These are phyloP conservation scores for Ascochyta fabae DNA, from an alignment of 2,329 filamentous ascomycete genomes.

Conservation along the genomic window DNA sequence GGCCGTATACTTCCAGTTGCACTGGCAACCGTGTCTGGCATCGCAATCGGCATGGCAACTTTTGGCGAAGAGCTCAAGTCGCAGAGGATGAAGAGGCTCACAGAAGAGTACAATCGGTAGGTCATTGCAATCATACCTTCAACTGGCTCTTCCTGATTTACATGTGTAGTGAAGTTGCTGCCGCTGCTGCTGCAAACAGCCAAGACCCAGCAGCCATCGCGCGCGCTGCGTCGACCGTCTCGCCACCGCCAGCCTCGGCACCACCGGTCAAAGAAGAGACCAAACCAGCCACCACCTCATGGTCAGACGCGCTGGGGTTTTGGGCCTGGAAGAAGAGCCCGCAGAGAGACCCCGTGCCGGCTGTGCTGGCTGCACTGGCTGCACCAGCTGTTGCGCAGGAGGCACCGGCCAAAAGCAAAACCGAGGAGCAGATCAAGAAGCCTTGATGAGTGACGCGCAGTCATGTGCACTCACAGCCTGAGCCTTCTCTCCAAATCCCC, in stretches of 20 bases:
- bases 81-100: conserved; percentile 38
- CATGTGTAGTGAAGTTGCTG: conserved; percentile 32
- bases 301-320: conserved; percentile 39
- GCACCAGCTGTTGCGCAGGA: conserved; percentile 66
- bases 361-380: conserved; percentile 56
- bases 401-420: conserved; percentile 65
- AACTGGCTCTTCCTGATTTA: conserved; percentile 19
- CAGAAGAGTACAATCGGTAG: conserved; percentile 45
- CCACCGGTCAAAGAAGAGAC: conserved; percentile 20
- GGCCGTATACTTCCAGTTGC: conserved; percentile 44
- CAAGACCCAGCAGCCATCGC: conserved; percentile 22
- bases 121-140: background rate
- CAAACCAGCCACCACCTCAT: conserved; percentile 23
- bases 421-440: conserved; percentile 62
- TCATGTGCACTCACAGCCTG: conserved; percentile 40
- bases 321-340: conserved; percentile 43
- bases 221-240: conserved; percentile 15
- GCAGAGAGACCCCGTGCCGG: conserved; percentile 60
- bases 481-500: conserved; percentile 66
- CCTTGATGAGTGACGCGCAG: conserved; percentile 54
- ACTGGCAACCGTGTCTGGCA: conserved; percentile 38
- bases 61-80: conserved; percentile 46
- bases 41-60: conserved; percentile 43
- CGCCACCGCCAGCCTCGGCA: conserved; percentile 13
- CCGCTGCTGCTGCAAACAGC: conserved; percentile 27